These are phyloP conservation scores for Picochlorum costavermella DNA, from an alignment of 139 green algal genomes.

Conservation along the genomic window DNA sequence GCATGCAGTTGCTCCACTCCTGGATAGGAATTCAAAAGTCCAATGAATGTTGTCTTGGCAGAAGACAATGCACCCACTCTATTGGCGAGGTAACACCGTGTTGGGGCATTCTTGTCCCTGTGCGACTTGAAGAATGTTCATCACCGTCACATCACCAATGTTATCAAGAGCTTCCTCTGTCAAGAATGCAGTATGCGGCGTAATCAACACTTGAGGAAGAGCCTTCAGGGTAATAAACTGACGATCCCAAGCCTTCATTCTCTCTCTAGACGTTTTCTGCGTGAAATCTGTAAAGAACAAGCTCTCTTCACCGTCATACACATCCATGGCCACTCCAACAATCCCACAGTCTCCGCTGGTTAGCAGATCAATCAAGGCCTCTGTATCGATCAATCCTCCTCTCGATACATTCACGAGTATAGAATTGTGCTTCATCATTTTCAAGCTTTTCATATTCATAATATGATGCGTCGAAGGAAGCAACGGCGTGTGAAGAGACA, in stretches of 20 bases:
- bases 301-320: slow-evolving; percentile 27
- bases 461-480: slow-evolving; percentile 56
- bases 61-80: background rate
- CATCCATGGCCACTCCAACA: slow-evolving; percentile 24
- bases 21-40: background rate
- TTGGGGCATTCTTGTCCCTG: slow-evolving; percentile 17
- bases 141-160: slow-evolving; percentile 56
- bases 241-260: slow-evolving; percentile 19
- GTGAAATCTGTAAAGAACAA: slow-evolving; percentile 52
- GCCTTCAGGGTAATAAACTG: slow-evolving; percentile 3
- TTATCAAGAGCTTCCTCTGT: slow-evolving; percentile 65
- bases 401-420: slow-evolving; percentile 69
- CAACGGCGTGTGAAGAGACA: slow-evolving; percentile 43
- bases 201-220: slow-evolving; percentile 13
- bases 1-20: too few species aligned
- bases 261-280: slow-evolving; percentile 8
- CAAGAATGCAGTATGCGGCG: slow-evolving; percentile 64
- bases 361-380: slow-evolving; percentile 49
- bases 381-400: slow-evolving; percentile 65
- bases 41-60: too few species aligned
- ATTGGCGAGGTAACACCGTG: slow-evolving; percentile 17
- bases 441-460: slow-evolving; percentile 48
- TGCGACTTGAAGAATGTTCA: slow-evolving; percentile 44
- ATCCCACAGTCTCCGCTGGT: slow-evolving; percentile 16
- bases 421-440: slow-evolving; percentile 46